These are phyloP conservation scores for Chlorella sp. DNA, from an alignment of 139 green algal genomes.

Conservation along the genomic window DNA sequence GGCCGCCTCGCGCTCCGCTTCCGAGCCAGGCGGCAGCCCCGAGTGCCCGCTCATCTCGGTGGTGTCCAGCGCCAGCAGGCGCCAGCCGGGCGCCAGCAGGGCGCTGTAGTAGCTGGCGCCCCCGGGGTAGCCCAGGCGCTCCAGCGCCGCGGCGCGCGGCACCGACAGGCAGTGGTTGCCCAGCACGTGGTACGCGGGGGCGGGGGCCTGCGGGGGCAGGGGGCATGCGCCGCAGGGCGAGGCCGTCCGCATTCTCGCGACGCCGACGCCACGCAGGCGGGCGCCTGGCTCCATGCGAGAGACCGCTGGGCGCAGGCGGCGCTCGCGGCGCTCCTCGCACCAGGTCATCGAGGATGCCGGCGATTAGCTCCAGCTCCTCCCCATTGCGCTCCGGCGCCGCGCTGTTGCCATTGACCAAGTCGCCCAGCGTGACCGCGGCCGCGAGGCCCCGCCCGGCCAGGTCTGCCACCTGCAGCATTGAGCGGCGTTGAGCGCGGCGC, in stretches of 20 bases:
- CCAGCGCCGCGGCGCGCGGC: constrained; percentile 35
- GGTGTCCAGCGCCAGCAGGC: constrained; percentile 73
- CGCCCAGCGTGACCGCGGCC: constrained; percentile 38
- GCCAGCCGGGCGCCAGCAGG: constrained; percentile 50
- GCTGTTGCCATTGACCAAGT: constrained; percentile 72
- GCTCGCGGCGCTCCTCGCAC: not conserved
- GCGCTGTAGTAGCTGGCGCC: constrained; percentile 47
- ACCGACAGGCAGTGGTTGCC: constrained; percentile 75
- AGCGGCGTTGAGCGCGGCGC: not conserved
- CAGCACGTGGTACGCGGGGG: no score
- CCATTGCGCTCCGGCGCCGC: constrained; percentile 12
- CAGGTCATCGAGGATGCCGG: constrained; percentile 30
- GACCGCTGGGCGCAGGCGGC: not conserved
- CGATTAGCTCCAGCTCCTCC: constrained; percentile 29
- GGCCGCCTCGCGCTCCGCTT: constrained; percentile 43
- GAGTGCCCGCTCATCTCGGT: constrained; percentile 71
- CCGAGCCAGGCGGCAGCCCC: constrained; percentile 29
- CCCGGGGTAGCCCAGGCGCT: constrained; percentile 44
- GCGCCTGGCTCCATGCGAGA: no score
- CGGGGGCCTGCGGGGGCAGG: not conserved
- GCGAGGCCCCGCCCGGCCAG: not conserved
- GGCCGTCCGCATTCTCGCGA: not conserved
- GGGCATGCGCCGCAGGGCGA: not conserved
- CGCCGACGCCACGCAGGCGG: no score
- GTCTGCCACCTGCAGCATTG: not conserved